Percentiles rank a stretch among this genome's conserved stretches.
These are phyloP conservation scores for Lumnitzera racemosa DNA, from an alignment of 345 rosid genomes.

Conservation along the genomic window DNA sequence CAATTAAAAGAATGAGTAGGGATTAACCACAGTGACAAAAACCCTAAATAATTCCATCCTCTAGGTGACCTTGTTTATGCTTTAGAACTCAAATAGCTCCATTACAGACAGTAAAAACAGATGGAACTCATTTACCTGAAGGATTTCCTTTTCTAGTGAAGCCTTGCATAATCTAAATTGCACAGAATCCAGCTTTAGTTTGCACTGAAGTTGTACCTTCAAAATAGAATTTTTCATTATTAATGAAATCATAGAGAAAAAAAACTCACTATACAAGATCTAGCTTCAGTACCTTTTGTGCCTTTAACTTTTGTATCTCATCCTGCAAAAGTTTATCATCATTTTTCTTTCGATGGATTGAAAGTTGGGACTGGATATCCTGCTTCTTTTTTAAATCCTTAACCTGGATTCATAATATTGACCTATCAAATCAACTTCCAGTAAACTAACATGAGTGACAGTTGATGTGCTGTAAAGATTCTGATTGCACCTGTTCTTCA, in stretches of 20 bases:
- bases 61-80: too few relatives aligned
- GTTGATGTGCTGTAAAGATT: neutral
- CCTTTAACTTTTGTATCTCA: constrained; percentile 70
- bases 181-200: constrained; percentile 78
- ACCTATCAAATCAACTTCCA: neutral
- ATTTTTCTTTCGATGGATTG: constrained; percentile 46
- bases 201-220: constrained; percentile 90
- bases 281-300: constrained; percentile 54
- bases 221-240: constrained; percentile 7
- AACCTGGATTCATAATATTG: constrained; percentile 29
- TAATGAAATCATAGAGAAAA: neutral
- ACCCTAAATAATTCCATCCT: too few relatives aligned
- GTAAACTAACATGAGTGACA: too few relatives aligned
- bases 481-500: constrained; percentile 42
- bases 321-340: constrained; percentile 41
- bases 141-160: constrained; percentile 69
- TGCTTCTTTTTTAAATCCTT: constrained; percentile 59
- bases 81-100: neutral
- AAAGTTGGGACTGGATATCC: constrained; percentile 41
- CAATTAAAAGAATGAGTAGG: too few relatives aligned
- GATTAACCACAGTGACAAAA: too few relatives aligned
- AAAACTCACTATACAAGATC: neutral
- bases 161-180: constrained; percentile 64
- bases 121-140: constrained; percentile 49
- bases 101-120: neutral